Conservation (phyloP, 352 stramenopile genomes). For the Globisporangium nunn region DNA sequence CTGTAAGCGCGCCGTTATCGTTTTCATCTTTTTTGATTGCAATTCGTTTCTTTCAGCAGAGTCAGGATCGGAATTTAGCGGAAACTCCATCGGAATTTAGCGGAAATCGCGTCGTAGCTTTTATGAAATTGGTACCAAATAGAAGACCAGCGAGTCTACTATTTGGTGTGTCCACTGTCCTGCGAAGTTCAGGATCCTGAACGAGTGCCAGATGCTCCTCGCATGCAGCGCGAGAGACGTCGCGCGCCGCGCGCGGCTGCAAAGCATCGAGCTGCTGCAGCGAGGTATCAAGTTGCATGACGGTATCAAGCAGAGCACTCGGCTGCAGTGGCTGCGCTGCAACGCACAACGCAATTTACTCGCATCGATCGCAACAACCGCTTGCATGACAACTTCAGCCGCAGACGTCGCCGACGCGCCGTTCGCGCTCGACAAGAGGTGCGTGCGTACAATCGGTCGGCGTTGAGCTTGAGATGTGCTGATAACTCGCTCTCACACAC, state of each 20-base stretch:
- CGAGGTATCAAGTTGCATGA: neutral
- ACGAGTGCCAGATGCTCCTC: neutral
- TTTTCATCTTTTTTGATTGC: no score
- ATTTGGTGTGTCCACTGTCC: no score
- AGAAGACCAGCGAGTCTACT: no score
- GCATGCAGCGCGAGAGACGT: neutral
- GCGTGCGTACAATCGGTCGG: neutral
- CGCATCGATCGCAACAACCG: neutral
- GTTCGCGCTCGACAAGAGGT: conserved; percentile 14
- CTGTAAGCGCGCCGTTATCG: no score
- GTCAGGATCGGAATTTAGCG: no score
- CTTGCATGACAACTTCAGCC: neutral
- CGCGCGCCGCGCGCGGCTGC: no score
- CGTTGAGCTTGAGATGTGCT: neutral
- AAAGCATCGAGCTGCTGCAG: neutral
- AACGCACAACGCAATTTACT: neutral
- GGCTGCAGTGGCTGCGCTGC: neutral
- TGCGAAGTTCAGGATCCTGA: no score
- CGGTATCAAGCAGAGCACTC: neutral
- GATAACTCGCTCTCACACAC: no score
- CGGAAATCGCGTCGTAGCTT: no score
- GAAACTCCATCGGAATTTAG: no score
- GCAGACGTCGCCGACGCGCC: neutral
- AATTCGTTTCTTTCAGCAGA: no score
- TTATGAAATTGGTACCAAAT: no score